phyloP scores from a whole-genome alignment of 306 rosid species.

The Abrus pulchellus region DNA sequence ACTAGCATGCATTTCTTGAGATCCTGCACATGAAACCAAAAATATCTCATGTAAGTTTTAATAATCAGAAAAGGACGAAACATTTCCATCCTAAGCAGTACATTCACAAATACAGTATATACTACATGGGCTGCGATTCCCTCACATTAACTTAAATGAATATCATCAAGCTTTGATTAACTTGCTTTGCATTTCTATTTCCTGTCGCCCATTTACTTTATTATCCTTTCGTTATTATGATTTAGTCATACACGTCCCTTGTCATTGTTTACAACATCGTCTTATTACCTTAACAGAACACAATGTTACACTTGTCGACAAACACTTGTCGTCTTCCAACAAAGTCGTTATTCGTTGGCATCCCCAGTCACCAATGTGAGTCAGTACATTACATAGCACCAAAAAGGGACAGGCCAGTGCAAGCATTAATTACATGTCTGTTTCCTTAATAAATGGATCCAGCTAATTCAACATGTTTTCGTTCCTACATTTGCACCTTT shows the following conservation, averaged over 20 bases:
- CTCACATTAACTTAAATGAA: neutral
- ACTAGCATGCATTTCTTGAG: slow-evolving; percentile 77
- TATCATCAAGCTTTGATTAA: neutral
- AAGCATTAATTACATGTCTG: slow-evolving; percentile 38
- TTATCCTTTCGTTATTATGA: neutral
- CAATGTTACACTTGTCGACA: slow-evolving; percentile 9
- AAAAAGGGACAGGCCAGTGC: slow-evolving; percentile 38
- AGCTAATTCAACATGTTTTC: slow-evolving; percentile 27
- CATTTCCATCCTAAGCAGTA: slow-evolving; percentile 26
- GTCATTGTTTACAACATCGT: neutral
- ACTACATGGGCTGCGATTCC: neutral
- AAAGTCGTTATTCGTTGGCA: slow-evolving; percentile 19
- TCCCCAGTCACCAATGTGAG: slow-evolving; percentile 36
- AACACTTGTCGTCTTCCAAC: slow-evolving; percentile 47
- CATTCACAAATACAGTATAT: neutral
- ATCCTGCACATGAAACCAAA: slow-evolving; percentile 60
- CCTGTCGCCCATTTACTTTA: neutral
- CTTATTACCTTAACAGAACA: slow-evolving; percentile 8
- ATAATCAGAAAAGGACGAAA: slow-evolving; percentile 26
- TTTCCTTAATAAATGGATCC: slow-evolving; percentile 34
- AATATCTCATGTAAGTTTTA: slow-evolving; percentile 28
- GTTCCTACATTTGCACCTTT: neutral
- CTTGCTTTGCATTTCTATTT: neutral
- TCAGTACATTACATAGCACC: slow-evolving; percentile 16
- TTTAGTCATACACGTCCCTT: neutral